A percentile compares a stretch with the other conserved stretches of the same genome.
These are phyloP conservation scores for Boletus rufocinnamomeus DNA, from an alignment of 768 basidiomycete genomes.

Conservation along the genomic window DNA sequence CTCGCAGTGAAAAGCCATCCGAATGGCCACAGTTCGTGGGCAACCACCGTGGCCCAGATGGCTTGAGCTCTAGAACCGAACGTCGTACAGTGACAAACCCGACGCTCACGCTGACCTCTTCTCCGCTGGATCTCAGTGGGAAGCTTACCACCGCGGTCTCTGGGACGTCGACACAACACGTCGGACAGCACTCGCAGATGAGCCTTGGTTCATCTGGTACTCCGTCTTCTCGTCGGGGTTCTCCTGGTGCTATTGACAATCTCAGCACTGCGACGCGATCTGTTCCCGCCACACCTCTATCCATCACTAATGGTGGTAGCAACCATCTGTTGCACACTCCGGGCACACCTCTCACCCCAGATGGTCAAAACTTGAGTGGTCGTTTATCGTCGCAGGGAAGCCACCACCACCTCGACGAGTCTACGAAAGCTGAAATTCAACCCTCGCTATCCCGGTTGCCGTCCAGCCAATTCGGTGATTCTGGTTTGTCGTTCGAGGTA, in stretches of 20 bases:
- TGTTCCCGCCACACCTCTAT: conserved; percentile 79
- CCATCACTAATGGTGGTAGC: conserved; percentile 47
- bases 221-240: conserved; percentile 69
- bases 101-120: conserved; percentile 60
- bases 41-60: conserved; percentile 61
- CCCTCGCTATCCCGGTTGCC: conserved; percentile 73
- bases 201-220: conserved; percentile 30
- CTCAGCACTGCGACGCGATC: conserved; percentile 68
- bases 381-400: conserved; percentile 53
- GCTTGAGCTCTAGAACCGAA: conserved; percentile 53
- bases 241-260: conserved; percentile 65
- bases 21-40: conserved; percentile 93
- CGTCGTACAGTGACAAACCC: conserved; percentile 78
- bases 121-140: conserved; percentile 50
- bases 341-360: conserved; percentile 61
- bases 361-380: conserved; percentile 60
- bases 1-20: conserved; percentile 72
- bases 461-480: conserved; percentile 57
- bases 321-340: conserved; percentile 64
- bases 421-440: conserved; percentile 57
- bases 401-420: conserved; percentile 52
- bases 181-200: conserved; percentile 62
- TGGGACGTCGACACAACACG: conserved; percentile 62
- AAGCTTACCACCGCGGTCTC: conserved; percentile 52
- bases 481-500: conserved; percentile 60